Base-by-base conservation (phyloP, 2,329 filamentous ascomycete genomes). In the Aspergillus sp. region DNA sequence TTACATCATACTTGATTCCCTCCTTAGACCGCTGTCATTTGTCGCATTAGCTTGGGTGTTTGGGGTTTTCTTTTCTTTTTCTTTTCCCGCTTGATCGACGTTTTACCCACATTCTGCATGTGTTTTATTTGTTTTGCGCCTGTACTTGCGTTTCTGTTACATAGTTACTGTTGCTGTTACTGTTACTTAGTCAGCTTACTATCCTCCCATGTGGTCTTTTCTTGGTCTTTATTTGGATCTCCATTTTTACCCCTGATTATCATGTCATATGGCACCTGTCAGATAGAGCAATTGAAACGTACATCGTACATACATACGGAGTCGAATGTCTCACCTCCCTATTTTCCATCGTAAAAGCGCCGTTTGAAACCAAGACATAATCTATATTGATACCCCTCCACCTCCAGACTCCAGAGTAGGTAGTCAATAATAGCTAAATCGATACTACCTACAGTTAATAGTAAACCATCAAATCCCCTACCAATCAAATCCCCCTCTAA, bases 31-130 rank as follows among this genome's bases (percentile, higher is more conserved):
- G 36, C 36, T 42, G 36, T 42, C 36, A 29, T 42, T n/a, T n/a
- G 22, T 36, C 45, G 55, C 54, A 60, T 60, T 54, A 57, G 58
- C 58, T 60, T 46, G 58, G 36, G 58, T 57, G 58, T 60, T 49
- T 36, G 31, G 58, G 51, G 47, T 55, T 47, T 51, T 32, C 26
- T 46, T 24, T 49, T 20, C 20, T 20, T 20, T 20, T 53, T 42
- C 22, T 24, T 57, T 45, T 54, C 24, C 5, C 49, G 26, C n/a
- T 49, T 46, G 7, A 22, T 39, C 14, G 7, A 29, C 26, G 22
- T 36, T 36, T 29, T 16, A 36, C 42, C 42, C 52, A 26, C 16
- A 20, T 39, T 54, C 16, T 50, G 26, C 22, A 18, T 55, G 45
- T 39, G 11, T 24, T 54, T 32, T 31, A 32, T 51, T 29, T 51